Conservation (phyloP, 441 rosid genomes). For the Pelargonium australe region DNA sequence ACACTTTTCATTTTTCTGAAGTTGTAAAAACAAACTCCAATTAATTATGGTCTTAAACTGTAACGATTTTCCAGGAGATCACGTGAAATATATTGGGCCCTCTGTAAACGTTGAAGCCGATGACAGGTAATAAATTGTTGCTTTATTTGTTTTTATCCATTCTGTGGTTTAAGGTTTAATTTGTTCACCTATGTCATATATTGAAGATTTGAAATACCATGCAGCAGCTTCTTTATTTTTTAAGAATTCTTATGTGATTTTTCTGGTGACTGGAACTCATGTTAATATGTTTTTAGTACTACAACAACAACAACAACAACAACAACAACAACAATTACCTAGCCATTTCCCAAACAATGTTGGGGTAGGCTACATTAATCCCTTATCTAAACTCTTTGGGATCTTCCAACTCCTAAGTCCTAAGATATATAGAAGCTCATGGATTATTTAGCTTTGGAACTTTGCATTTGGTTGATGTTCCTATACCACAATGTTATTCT, state of each 20-base stretch:
- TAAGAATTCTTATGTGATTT: not conserved
- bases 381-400: too few species aligned
- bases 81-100: conserved; percentile 71
- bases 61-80: conserved; percentile 59
- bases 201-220: not conserved
- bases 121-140: conserved; percentile 46
- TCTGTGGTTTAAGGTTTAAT: not conserved
- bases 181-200: not conserved
- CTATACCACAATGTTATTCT: too few species aligned
- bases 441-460: too few species aligned
- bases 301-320: too few species aligned
- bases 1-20: not conserved
- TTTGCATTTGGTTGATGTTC: too few species aligned
- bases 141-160: conserved; percentile 4
- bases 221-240: not conserved
- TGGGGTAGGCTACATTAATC: too few species aligned
- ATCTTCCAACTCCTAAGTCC: too few species aligned
- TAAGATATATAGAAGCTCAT: too few species aligned
- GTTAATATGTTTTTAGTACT: not conserved
- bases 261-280: not conserved
- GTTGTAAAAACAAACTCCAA: not conserved
- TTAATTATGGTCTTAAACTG: conserved; percentile 8
- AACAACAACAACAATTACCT: too few species aligned
- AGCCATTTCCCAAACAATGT: too few species aligned
- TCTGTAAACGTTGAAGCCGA: conserved; percentile 43